Evolutionary conservation across 345 rosid genomes (phyloP).

Genomic region (Limnanthes douglasii): DNA sequence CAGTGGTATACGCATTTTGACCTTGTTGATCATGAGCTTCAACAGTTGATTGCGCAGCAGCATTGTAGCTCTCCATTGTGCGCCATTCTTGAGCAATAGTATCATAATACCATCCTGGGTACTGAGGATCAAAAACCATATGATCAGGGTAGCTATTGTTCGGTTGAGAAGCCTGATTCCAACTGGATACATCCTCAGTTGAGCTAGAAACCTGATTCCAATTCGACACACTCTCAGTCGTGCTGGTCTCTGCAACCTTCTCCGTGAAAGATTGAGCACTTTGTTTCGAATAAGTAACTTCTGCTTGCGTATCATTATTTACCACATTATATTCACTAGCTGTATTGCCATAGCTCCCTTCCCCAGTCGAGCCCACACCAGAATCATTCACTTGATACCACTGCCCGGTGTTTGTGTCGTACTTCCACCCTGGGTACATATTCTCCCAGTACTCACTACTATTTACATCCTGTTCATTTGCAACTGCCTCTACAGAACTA

Average conservation of each 20-base stretch:
- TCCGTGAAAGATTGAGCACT: slow-evolving; percentile 36
- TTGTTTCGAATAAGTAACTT: slow-evolving; percentile 48
- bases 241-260: slow-evolving; percentile 27
- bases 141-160: slow-evolving; percentile 77
- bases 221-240: slow-evolving; percentile 36
- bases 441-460: slow-evolving; percentile 60
- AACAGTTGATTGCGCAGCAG: slow-evolving; percentile 28
- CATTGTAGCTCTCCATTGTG: slow-evolving; percentile 48
- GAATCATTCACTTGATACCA: slow-evolving; percentile 66
- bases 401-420: slow-evolving; percentile 51
- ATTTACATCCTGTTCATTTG: slow-evolving; percentile 31
- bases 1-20: slow-evolving; percentile 35
- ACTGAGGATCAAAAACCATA: slow-evolving; percentile 79
- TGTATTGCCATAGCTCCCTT: slow-evolving; percentile 17
- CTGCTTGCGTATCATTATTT: slow-evolving; percentile 30
- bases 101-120: slow-evolving; percentile 94
- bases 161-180: slow-evolving; percentile 43
- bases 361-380: slow-evolving; percentile 14
- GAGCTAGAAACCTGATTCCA: slow-evolving; percentile 53
- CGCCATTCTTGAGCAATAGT: slow-evolving; percentile 58
- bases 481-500: slow-evolving; percentile 14
- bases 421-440: slow-evolving; percentile 87
- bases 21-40: slow-evolving; percentile 33
- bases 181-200: slow-evolving; percentile 30
- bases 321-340: slow-evolving; percentile 27